phyloP scores from a whole-genome alignment of 805 yeast genomes.

The Schwanniomyces sp. region DNA sequence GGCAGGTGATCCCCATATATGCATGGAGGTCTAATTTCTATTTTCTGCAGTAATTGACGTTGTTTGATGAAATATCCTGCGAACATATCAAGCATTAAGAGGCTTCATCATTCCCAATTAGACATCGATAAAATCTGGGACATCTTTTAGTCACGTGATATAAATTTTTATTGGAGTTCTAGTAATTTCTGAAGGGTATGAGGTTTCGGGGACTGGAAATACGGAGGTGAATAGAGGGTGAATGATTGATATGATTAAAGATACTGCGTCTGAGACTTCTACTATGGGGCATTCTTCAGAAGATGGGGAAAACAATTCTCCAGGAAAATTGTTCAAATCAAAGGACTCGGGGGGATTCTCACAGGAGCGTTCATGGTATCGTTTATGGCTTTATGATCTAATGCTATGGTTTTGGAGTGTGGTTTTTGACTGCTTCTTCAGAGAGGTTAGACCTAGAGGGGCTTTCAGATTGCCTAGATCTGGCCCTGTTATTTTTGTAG shows the following conservation, averaged over 20 bases:
- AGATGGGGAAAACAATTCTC: neutral
- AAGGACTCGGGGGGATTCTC: neutral
- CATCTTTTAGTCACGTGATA: no score
- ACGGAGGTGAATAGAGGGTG: neutral
- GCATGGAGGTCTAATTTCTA: no score
- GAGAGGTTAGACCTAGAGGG: conserved; percentile 88
- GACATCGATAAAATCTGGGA: no score
- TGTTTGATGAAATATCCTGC: no score
- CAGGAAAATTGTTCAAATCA: neutral
- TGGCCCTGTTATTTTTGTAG: conserved; percentile 90
- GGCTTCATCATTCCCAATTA: no score
- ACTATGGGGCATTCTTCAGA: neutral
- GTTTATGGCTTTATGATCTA: conserved; percentile 32
- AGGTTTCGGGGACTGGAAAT: neutral
- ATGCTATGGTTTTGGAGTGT: conserved; percentile 37
- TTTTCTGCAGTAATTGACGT: no score
- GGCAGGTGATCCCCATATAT: no score
- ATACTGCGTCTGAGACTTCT: neutral
- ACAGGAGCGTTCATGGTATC: conserved; percentile 19
- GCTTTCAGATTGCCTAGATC: conserved; percentile 66
- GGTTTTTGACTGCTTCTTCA: conserved; percentile 65
- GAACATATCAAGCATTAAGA: no score
- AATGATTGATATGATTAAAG: neutral
- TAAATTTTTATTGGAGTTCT: neutral
- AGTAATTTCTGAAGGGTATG: neutral